Evolutionary conservation across 495 filamentous ascomycete genomes (phyloP), one percentile per base, ranked within the genome.

Genomic region (Lophium mytilinum): DNA sequence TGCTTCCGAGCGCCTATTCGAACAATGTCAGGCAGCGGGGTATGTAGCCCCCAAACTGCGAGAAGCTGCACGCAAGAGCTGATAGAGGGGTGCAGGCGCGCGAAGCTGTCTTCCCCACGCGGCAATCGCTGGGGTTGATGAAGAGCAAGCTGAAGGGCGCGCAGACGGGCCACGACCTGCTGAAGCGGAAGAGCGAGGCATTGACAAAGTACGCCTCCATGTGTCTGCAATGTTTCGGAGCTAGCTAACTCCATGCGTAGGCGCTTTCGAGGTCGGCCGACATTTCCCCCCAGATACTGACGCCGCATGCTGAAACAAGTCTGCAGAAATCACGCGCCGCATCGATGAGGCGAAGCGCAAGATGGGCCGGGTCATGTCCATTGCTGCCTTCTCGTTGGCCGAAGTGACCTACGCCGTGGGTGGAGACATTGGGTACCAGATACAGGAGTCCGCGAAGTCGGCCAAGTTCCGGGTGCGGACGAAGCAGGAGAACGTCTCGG

Each of bases 271-370:
- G 88, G 87, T 90, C 81, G 52, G 68, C 24, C 24, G 24, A 30
- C 24, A 30, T 30, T 30, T 11, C 56, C 24, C 40, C 9, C 18
- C 43, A 10, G 24, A 14, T 11, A 30, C 36, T 49, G 6, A 17
- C 19, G 18, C 21, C 11, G 24, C 34, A 42, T 55, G 52, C 58
- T 61, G 57, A 65, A 61, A 58, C 39, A 37, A n/a, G 24, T 35
- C 24, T 48, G 50, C 58, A 88, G 93, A 98, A 68, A 99, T 99
- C 66, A 96, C 93, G 52, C 80, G 85, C 57, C 89, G 93, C 55
- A 97, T 99, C 73, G 93, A 97, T 75, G 92, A 97, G 71, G 93
- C 93, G 30, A 99, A 99, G 74, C 89, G 89, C 60, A 99, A 99
- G 78, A 99, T 99, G 93, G 93, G 93, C 42, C 84, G 93, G 11